These are phyloP conservation scores for Pseudisothecium myosuroides DNA, from an alignment of 225 moss, liverwort and hornwort genomes.

Conservation along the genomic window DNA sequence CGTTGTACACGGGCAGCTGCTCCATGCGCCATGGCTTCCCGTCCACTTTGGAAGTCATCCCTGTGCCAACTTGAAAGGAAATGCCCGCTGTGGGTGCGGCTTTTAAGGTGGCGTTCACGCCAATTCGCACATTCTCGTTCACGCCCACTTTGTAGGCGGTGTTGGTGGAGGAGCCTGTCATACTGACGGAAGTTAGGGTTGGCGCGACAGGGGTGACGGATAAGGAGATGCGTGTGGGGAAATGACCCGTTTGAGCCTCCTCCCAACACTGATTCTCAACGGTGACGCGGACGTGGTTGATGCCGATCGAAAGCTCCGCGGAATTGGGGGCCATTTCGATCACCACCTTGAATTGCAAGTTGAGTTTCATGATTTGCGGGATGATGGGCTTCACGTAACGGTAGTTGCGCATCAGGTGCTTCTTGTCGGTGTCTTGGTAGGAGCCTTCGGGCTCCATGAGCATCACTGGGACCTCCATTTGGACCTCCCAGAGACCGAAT, in stretches of 20 bases:
- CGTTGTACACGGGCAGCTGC: slow-evolving; percentile 36
- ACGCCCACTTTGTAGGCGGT: slow-evolving; percentile 27
- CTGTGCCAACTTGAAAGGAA: slow-evolving; percentile 3
- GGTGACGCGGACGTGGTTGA: slow-evolving; percentile 36
- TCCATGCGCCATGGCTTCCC: slow-evolving; percentile 48
- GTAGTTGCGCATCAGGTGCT: slow-evolving; percentile 11
- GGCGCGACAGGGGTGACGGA: slow-evolving; percentile 12
- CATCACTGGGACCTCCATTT: slow-evolving; percentile 30
- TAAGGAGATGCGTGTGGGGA: slow-evolving; percentile 21
- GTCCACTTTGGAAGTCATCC: slow-evolving; percentile 7
- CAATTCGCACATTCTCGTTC: slow-evolving; percentile 19
- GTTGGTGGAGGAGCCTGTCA: slow-evolving; percentile 36
- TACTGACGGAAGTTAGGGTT: slow-evolving; percentile 10
- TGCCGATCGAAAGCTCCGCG: slow-evolving; percentile 19
- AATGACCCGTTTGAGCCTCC: slow-evolving; percentile 28
- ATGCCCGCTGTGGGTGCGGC: slow-evolving; percentile 18
- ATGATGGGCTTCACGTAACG: slow-evolving; percentile 32
- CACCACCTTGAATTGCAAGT: slow-evolving; percentile 33
- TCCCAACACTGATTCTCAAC: slow-evolving; percentile 39
- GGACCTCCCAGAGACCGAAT: slow-evolving; percentile 38
- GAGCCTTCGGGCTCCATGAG: slow-evolving; percentile 31
- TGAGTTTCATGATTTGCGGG: slow-evolving; percentile 41
- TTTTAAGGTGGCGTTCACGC: slow-evolving; percentile 5
- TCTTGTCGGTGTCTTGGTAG: slow-evolving; percentile 14
- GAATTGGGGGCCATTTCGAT: slow-evolving; percentile 23